A percentile compares a stretch with the other conserved stretches of the same genome.
Evolutionary conservation across 1,284 basidiomycete species (phyloP).

Genomic region (Sphagnurus paluster): DNA sequence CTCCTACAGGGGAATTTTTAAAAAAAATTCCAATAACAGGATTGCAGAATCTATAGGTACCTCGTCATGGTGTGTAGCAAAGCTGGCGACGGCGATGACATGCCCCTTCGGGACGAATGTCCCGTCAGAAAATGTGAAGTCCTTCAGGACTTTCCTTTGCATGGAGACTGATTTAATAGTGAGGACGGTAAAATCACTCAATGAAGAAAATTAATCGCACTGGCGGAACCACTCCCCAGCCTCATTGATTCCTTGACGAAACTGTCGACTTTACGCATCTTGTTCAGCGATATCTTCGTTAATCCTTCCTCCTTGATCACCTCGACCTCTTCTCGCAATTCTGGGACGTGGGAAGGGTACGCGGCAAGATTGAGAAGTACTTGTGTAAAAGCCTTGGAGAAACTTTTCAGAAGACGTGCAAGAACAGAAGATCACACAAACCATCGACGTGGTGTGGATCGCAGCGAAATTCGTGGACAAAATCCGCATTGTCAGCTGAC

Average conservation of each 20-base stretch:
- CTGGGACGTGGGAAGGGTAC: slow-evolving; percentile 38
- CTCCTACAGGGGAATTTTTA: slow-evolving; percentile 9
- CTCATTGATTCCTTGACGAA: slow-evolving; percentile 49
- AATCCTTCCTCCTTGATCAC: slow-evolving; percentile 41
- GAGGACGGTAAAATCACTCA: neutral
- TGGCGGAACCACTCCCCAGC: slow-evolving; percentile 28
- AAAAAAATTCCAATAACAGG: no score
- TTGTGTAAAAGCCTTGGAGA: slow-evolving; percentile 29
- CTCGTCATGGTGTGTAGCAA: slow-evolving; percentile 31
- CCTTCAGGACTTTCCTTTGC: slow-evolving; percentile 32
- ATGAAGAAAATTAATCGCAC: slow-evolving; percentile 20
- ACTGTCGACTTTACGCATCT: slow-evolving; percentile 50
- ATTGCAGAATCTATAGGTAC: no score
- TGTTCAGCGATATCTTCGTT: slow-evolving; percentile 41
- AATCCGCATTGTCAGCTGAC: slow-evolving; percentile 29
- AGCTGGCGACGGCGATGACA: slow-evolving; percentile 25
- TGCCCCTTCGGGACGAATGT: slow-evolving; percentile 35
- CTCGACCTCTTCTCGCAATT: slow-evolving; percentile 47
- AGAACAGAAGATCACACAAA: neutral
- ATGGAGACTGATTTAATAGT: slow-evolving; percentile 20
- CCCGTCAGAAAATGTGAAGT: slow-evolving; percentile 40
- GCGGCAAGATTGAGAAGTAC: slow-evolving; percentile 42
- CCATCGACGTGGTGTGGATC: slow-evolving; percentile 33
- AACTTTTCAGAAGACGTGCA: neutral
- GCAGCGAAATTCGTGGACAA: slow-evolving; percentile 36